phyloP scores from a whole-genome alignment of 768 basidiomycete genomes.

The Collybiopsis luxurians region DNA sequence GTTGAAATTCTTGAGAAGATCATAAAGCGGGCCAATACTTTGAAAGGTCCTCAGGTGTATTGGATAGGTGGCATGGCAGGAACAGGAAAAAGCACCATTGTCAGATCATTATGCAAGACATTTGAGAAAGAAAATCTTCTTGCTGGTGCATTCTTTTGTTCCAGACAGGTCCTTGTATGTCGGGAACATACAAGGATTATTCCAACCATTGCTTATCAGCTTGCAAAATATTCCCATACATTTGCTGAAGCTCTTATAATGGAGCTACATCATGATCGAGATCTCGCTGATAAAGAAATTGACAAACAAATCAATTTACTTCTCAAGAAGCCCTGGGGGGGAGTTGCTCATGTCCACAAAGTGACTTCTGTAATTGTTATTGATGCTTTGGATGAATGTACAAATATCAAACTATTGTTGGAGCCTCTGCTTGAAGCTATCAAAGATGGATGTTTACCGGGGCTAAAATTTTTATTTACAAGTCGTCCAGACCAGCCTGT shows the following conservation, averaged over 20 bases:
- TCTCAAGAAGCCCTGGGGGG: not conserved
- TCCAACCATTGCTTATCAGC: conserved; percentile 4
- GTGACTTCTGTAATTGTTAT: not conserved
- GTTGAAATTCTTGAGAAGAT: too few species aligned
- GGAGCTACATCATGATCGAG: not conserved
- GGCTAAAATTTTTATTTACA: conserved; percentile 4
- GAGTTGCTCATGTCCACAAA: not conserved
- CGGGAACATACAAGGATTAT: not conserved
- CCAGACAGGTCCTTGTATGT: not conserved
- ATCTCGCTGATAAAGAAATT: not conserved
- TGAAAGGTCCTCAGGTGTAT: not conserved
- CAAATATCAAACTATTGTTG: not conserved
- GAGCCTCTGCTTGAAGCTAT: not conserved
- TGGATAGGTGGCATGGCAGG: conserved; percentile 5
- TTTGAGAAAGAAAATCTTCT: not conserved
- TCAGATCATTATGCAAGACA: not conserved
- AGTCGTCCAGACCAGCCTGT: not conserved
- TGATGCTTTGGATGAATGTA: conserved; percentile 8
- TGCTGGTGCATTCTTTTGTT: conserved; percentile 8
- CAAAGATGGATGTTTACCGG: not conserved
- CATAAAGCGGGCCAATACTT: too few species aligned
- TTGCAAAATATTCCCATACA: not conserved
- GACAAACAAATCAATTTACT: not conserved
- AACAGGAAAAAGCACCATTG: conserved; percentile 2
- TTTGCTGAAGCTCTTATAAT: not conserved